Evolutionary conservation across 1,284 basidiomycete genomes (phyloP), one percentile per base, ranked within the genome.

Genomic region (Erythrobasidium hasegawianum): DNA sequence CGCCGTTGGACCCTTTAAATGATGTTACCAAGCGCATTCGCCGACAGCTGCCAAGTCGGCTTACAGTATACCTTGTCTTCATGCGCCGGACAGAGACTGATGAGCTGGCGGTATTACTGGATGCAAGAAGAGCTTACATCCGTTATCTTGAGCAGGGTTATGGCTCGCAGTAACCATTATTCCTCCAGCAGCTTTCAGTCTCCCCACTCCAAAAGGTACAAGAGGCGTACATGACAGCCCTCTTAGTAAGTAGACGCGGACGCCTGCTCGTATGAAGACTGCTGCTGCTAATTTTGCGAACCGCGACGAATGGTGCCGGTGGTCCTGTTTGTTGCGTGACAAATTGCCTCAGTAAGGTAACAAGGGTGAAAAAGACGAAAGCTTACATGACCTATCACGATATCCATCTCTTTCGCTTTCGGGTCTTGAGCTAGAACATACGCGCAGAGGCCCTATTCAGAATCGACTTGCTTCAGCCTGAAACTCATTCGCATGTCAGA

Each of bases 91-190:
- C n/a, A n/a, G n/a, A n/a, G n/a, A n/a, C n/a, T n/a, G n/a, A n/a
- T n/a, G n/a, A n/a, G n/a, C n/a, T n/a, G n/a, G n/a, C n/a, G n/a
- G n/a, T n/a, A n/a, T n/a, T n/a, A n/a, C n/a, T n/a, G n/a, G n/a
- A n/a, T n/a, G n/a, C n/a, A n/a, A n/a, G n/a, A 24, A 41, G 38
- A 26, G 29, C 79, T 92, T 91, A 78, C 88, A 91, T 2, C 90
- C 89, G 74, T 92, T 92, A 72, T 92, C 90, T 45, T 26, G 27
- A 27, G 2, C 90, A 0, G 89, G 89, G 73, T 90, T 90, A 72
- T 90, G 88, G 69, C 87, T 88, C 3, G 89, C 89, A 70, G 90
- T 92, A 60, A 92, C 87, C 90, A 92, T 92, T 2, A 92, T 84
- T 26, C 90, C 89, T 65, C 86, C 87, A 2, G 86, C 86, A 7